Conservation (phyloP, 148 eudicot species). For the Arctostaphylos glauca region DNA sequence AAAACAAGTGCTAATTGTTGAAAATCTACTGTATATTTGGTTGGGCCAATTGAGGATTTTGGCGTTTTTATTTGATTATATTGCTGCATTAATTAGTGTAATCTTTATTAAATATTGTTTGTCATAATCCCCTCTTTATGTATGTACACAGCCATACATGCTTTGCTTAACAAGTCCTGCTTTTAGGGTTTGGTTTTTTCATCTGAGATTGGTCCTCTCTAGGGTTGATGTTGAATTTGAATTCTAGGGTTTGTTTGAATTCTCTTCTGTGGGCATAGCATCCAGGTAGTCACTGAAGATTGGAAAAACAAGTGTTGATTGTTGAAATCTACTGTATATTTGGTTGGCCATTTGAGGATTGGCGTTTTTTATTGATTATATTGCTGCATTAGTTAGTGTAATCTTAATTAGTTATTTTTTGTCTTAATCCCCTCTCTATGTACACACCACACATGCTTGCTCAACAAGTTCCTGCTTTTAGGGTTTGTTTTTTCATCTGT, state of each 20-base stretch:
- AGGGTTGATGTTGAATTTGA: background rate
- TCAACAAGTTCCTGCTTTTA: background rate
- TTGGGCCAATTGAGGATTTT: background rate
- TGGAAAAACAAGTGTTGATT: too few relatives aligned
- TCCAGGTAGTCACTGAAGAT: background rate
- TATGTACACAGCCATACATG: background rate
- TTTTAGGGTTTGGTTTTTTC: background rate
- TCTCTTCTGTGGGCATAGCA: background rate
- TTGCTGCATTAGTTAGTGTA: too few relatives aligned
- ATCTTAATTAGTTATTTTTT: too few relatives aligned
- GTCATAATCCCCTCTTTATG: background rate
- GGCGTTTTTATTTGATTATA: background rate
- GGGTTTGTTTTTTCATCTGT: background rate
- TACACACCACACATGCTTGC: background rate
- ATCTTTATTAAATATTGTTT: constrained; percentile 9
- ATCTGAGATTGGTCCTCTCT: too few relatives aligned
- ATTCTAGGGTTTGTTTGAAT: constrained; percentile 12
- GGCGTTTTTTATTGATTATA: too few relatives aligned
- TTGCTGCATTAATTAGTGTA: constrained; percentile 17
- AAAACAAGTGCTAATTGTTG: background rate
- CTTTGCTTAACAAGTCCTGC: background rate
- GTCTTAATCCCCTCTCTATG: background rate
- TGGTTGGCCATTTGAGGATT: too few relatives aligned
- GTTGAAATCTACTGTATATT: too few relatives aligned
- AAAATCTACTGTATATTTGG: background rate